Base-by-base conservation (phyloP, 2,329 filamentous ascomycete genomes). In the Neoascochyta sp. region DNA sequence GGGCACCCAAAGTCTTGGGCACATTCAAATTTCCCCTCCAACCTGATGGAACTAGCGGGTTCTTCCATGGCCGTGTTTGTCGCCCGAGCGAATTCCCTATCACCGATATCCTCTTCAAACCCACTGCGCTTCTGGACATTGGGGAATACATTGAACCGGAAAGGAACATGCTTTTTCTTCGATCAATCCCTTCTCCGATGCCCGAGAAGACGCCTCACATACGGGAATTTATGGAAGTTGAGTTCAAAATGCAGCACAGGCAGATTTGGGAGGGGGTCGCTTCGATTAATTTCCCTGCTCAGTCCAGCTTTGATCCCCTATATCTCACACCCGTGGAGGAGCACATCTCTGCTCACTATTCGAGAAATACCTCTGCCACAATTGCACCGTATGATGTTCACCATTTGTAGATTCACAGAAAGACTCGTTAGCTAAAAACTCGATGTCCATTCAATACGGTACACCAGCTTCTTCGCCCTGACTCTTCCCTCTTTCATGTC, bases 1-100 rank as follows among this genome's bases (percentile, higher is more conserved):
- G 34, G 11, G 21, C 17, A n/a, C 34, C 34, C 6, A 36, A 36
- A 15, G 34, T 36, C 2, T 22, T 36, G 8, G 34, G 34, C 4
- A 10, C 15, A 3, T 18, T 32, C 4, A 16, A 26, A 10, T 18
- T 32, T n/a, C n/a, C 22, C 22, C 4, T 12, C 22, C 5, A 13
- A 3, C 22, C 22, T 6, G 22, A 23, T 13, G 22, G 22, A n/a
- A 9, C 14, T 3, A 23, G 22, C n/a, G 22, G 22, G 9, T 23
- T 23, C 22, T 23, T 23, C 11, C 22, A 9, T 7, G 22, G 22
- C 4, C 9, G 22, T 4, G 22, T 23, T 13, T 23, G 22, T 9
- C 22, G 22, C 4, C 22, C 22, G 4, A 23, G 4, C 10, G 22
- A 23, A 4, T 23, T 23, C n/a, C 22, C 22, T 7, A 13, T 23